Evolutionary conservation across 805 yeast genomes (phyloP), one percentile per base, ranked within the genome.

Genomic region (Wickerhamiella galacta): DNA sequence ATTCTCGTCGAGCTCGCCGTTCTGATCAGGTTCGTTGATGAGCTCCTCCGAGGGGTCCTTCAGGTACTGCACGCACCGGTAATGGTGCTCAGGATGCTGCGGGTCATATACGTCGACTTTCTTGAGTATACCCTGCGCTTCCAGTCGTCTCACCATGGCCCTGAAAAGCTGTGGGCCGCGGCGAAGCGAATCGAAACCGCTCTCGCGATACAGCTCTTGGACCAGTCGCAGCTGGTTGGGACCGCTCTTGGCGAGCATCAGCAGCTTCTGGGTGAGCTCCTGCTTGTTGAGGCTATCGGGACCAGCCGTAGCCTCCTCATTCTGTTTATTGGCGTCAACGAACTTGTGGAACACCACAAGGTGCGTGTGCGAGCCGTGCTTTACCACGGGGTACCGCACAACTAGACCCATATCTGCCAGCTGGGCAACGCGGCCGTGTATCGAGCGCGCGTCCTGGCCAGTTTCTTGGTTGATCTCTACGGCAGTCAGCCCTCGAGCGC

Each of bases 391-490:
- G 32, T 37, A 45, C 22, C 53, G 43, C 14, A 40, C 35, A 20
- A 60, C 53, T 4, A 60, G 49, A 2, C 57, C 59, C n/a, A 41
- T 37, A 9, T 52, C 54, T 7, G 43, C 39, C 6, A 60, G 49
- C 5, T 36, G 20, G 5, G 41, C 42, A 11, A 54, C 45, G 17
- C 65, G 48, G 6, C 59, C 53, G 34, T 47, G 51, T 5, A 60
- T 33, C 3, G 62, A 57, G 15, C 65, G 44, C 2, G 61, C 52
- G 33, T 60, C 65, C 37, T 60, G 65, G 12, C 57, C 56, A 0
- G 63, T 56, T 15, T 36, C 31, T 20, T 45, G 41, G 15, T 58
- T 46, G n/a, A 52, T 45, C 11, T 58, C 60, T 7, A 56, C 46
- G 6, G 48, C 48, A 1, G 59, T 49, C 3, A 56, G 31, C 5